These are phyloP conservation scores for Choanephora cucurbitarum DNA, from an alignment of 371 early-diverging fungal species.

Conservation along the genomic window DNA sequence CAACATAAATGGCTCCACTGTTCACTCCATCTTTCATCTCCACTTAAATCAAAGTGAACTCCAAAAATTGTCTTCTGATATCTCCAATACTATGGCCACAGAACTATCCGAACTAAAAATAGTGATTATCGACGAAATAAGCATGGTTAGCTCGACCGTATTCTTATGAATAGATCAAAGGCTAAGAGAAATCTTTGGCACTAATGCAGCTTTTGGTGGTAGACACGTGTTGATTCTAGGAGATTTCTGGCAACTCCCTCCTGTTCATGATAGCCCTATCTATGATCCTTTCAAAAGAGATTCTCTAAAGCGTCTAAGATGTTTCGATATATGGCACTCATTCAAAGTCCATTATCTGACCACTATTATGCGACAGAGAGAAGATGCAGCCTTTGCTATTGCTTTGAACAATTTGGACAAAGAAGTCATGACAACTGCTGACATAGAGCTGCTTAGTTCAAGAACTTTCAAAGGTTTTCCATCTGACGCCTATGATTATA, in stretches of 20 bases:
- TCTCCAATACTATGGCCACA: not conserved
- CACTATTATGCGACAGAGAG: constrained; percentile 13
- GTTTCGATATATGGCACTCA: not conserved
- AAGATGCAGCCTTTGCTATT: constrained; percentile 9
- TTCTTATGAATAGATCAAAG: not conserved
- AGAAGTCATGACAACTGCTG: constrained; percentile 3
- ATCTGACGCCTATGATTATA: not conserved
- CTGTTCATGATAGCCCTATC: constrained; percentile 3
- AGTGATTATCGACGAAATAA: constrained; percentile 2
- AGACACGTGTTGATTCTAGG: constrained; percentile 11
- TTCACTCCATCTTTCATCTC: not conserved
- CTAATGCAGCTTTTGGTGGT: not conserved
- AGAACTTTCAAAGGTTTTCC: constrained; percentile 4
- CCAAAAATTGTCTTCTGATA: not conserved
- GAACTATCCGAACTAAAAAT: constrained; percentile 1
- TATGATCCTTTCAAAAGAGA: not conserved
- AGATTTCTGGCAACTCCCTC: constrained; percentile 14
- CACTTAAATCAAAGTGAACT: not conserved
- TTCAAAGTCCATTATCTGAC: constrained; percentile 10
- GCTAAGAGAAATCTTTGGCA: not conserved
- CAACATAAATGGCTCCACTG: not conserved
- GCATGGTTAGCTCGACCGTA: not conserved
- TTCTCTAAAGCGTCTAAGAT: not conserved
- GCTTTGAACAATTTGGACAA: constrained; percentile 14
- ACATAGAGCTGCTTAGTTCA: not conserved